A percentile compares a stretch with the other conserved stretches of the same genome.
Evolutionary conservation across 202 grass and related monocot genomes (phyloP).

Genomic region (Zoysia matrella): DNA sequence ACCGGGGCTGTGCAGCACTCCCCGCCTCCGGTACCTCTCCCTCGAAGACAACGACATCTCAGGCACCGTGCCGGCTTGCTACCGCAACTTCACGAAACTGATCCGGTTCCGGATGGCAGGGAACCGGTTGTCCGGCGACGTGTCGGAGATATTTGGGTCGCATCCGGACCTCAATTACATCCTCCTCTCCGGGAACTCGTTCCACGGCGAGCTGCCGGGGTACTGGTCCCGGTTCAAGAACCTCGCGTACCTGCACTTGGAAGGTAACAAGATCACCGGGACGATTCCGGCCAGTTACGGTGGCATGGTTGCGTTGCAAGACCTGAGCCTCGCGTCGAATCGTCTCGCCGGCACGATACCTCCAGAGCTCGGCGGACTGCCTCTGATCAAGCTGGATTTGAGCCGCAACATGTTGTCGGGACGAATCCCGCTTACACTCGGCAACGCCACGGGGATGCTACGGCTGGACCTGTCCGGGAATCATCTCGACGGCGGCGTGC

Average conservation of each 20-base stretch:
- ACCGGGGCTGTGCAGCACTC: constrained; percentile 49
- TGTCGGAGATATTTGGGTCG: constrained; percentile 52
- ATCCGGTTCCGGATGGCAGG: constrained; percentile 45
- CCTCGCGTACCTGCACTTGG: constrained; percentile 59
- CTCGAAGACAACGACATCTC: constrained; percentile 47
- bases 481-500: constrained; percentile 47
- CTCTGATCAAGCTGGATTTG: constrained; percentile 62
- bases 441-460: constrained; percentile 25
- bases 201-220: constrained; percentile 52
- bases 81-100: constrained; percentile 47
- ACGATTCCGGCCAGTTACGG: constrained; percentile 50
- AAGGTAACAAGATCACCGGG: constrained; percentile 64
- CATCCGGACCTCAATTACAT: constrained; percentile 56
- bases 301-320: constrained; percentile 40
- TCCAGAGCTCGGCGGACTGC: constrained; percentile 44
- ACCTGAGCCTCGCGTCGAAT: constrained; percentile 61
- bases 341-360: constrained; percentile 51
- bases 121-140: constrained; percentile 58
- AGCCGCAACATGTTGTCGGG: constrained; percentile 55
- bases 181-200: constrained; percentile 55
- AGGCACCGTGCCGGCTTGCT: constrained; percentile 53
- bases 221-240: constrained; percentile 54
- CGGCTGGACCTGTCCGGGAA: constrained; percentile 68
- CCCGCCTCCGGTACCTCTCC: constrained; percentile 36
- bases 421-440: constrained; percentile 44